Evolutionary conservation across 495 filamentous ascomycete species (phyloP).

Genomic region (Aspergillus incahuasiensis): DNA sequence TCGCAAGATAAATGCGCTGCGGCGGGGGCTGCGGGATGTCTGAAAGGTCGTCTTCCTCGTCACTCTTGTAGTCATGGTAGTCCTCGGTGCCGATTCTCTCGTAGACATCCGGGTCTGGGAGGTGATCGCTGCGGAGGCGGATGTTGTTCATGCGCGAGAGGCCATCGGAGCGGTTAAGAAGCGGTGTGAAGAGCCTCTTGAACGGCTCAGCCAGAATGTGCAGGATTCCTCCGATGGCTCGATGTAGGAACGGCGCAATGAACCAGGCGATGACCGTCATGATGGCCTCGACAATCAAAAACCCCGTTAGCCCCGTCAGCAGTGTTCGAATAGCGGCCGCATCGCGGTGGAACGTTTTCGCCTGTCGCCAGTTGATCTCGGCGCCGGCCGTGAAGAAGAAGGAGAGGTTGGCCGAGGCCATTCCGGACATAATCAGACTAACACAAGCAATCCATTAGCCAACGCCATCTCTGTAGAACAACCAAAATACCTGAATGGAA

Average conservation of each 20-base stretch:
- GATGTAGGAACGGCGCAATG: slow-evolving; percentile 20
- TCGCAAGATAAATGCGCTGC: slow-evolving; percentile 11
- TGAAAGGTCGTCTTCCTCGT: slow-evolving; percentile 24
- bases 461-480: neutral
- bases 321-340: slow-evolving; percentile 34
- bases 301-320: slow-evolving; percentile 36
- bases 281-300: slow-evolving; percentile 29
- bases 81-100: slow-evolving; percentile 30
- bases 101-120: slow-evolving; percentile 29
- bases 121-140: slow-evolving; percentile 11
- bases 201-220: slow-evolving; percentile 31
- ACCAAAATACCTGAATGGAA: slow-evolving; percentile 30
- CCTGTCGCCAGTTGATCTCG: slow-evolving; percentile 40
- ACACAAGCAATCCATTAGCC: neutral
- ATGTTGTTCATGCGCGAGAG: slow-evolving; percentile 11
- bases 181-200: slow-evolving; percentile 22
- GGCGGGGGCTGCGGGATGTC: slow-evolving; percentile 10
- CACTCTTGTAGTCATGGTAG: slow-evolving; percentile 26
- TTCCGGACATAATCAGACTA: slow-evolving; percentile 32
- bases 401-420: slow-evolving; percentile 35
- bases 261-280: slow-evolving; percentile 23
- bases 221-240: slow-evolving; percentile 25
- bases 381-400: slow-evolving; percentile 35
- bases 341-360: slow-evolving; percentile 30
- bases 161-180: slow-evolving; percentile 8